A percentile compares a stretch with the other conserved stretches of the same genome.
phyloP scores from a whole-genome alignment of 1,139 yeast genomes.

The Oligophagozyma castellii region DNA sequence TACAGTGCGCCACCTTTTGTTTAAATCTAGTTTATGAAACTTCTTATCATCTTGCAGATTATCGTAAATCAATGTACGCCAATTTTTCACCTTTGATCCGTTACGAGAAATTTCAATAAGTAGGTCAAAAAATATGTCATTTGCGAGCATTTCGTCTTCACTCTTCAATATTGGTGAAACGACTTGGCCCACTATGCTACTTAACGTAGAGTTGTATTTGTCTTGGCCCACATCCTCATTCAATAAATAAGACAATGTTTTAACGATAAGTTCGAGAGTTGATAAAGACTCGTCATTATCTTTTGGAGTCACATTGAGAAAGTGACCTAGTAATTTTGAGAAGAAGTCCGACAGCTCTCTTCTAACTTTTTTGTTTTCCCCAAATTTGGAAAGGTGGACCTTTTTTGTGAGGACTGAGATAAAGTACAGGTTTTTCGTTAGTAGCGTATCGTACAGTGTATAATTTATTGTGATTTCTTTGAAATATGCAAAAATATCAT shows the following conservation, averaged over 20 bases:
- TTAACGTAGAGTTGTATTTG: conserved; percentile 31
- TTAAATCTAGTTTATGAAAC: conserved; percentile 8
- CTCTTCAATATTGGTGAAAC: conserved; percentile 33
- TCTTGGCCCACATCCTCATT: conserved; percentile 35
- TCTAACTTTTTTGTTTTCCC: conserved; percentile 44
- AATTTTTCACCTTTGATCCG: conserved; percentile 30
- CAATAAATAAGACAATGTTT: conserved; percentile 6
- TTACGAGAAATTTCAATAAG: conserved; percentile 21
- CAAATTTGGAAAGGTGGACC: conserved; percentile 41
- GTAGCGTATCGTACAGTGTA: conserved; percentile 33
- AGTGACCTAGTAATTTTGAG: conserved; percentile 36
- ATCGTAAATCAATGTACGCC: conserved; percentile 43
- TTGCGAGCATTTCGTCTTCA: conserved; percentile 21
- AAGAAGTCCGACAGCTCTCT: conserved; percentile 60
- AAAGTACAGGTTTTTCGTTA: conserved; percentile 40
- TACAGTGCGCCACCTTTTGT: conserved; percentile 13
- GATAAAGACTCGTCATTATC: conserved; percentile 3
- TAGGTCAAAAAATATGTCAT: conserved; percentile 29
- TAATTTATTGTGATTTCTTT: conserved; percentile 41
- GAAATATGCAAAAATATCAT: conserved; percentile 40
- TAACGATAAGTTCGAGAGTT: conserved; percentile 1
- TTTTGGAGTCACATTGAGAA: conserved; percentile 20
- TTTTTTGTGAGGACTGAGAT: conserved; percentile 41
- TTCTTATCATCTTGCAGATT: conserved; percentile 33
- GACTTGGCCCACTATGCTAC: conserved; percentile 33